Conservation (phyloP, 768 basidiomycete species). For the Mycena rebaudengoi region DNA sequence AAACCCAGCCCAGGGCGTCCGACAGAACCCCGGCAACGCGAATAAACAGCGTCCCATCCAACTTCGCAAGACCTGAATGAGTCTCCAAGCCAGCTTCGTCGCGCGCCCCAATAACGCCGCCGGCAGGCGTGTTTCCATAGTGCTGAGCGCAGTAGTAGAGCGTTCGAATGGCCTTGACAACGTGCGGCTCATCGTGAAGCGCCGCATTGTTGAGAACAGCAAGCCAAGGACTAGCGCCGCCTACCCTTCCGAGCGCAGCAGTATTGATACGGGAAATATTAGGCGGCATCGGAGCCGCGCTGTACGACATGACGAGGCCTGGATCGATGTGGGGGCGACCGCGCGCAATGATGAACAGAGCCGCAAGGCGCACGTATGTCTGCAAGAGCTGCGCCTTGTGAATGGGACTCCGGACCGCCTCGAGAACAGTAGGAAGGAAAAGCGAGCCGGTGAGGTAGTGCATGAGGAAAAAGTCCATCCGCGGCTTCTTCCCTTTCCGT, state of each 20-base stretch:
- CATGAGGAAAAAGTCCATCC: constrained; percentile 69
- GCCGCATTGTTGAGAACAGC: constrained; percentile 49
- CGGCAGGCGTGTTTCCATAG: constrained; percentile 53
- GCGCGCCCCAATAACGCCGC: constrained; percentile 51
- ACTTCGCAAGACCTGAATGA: constrained; percentile 47
- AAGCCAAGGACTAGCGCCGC: constrained; percentile 57
- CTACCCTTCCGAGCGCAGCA: neutral
- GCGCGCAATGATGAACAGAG: constrained; percentile 47
- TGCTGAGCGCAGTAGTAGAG: constrained; percentile 55
- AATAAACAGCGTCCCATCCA: constrained; percentile 68
- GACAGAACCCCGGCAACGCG: constrained; percentile 65
- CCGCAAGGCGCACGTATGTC: constrained; percentile 47
- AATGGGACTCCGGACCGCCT: constrained; percentile 38
- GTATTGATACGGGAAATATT: neutral
- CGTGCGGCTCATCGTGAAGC: constrained; percentile 62
- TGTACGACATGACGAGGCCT: constrained; percentile 50
- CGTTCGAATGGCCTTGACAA: constrained; percentile 56
- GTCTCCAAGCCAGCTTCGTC: constrained; percentile 51
- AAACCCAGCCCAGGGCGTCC: constrained; percentile 64
- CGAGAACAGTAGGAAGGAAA: constrained; percentile 55
- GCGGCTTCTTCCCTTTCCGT: constrained; percentile 54
- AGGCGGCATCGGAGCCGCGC: constrained; percentile 47
- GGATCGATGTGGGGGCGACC: constrained; percentile 64
- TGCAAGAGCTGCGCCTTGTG: constrained; percentile 57
- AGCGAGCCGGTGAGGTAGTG: constrained; percentile 63